A percentile compares a stretch with the other conserved stretches of the same genome.
Conservation (phyloP, 2,329 filamentous ascomycete species). For the Diaporthe sp. region DNA sequence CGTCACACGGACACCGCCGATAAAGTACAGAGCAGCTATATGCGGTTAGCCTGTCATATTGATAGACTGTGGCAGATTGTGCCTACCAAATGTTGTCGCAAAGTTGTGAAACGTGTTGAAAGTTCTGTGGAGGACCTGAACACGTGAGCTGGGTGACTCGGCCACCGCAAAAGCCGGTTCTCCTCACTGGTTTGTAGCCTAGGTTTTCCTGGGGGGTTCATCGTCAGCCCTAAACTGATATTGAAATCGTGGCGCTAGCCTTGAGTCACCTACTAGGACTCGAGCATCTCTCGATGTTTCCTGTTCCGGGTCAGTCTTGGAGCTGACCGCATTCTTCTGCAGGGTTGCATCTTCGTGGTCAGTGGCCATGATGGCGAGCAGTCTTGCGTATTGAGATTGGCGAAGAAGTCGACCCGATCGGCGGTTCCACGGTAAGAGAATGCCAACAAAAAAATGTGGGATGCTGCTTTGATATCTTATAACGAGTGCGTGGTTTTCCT, state of each 20-base stretch:
- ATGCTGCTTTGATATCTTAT: not conserved
- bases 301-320: not conserved
- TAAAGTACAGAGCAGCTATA: constrained; percentile 68
- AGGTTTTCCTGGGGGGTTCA: constrained; percentile 52
- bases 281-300: not conserved
- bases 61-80: not conserved
- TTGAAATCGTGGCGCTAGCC: not conserved
- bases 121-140: constrained; percentile 64
- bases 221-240: not conserved
- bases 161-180: constrained; percentile 30
- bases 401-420: not conserved
- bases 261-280: not conserved
- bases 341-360: not conserved
- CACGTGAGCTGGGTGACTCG: constrained; percentile 4
- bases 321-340: constrained; percentile 14
- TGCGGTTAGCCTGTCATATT: constrained; percentile 26
- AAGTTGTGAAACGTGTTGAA: constrained; percentile 69
- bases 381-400: not conserved
- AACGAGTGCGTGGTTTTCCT: not conserved
- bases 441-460: not conserved
- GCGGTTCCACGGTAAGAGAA: not conserved
- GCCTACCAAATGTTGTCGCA: constrained; percentile 65
- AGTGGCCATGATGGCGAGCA: not conserved
- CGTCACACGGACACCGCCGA: constrained; percentile 68
- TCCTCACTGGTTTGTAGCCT: constrained; percentile 64